Conservation (phyloP, 768 basidiomycete genomes). For the Kwoniella sp. region DNA sequence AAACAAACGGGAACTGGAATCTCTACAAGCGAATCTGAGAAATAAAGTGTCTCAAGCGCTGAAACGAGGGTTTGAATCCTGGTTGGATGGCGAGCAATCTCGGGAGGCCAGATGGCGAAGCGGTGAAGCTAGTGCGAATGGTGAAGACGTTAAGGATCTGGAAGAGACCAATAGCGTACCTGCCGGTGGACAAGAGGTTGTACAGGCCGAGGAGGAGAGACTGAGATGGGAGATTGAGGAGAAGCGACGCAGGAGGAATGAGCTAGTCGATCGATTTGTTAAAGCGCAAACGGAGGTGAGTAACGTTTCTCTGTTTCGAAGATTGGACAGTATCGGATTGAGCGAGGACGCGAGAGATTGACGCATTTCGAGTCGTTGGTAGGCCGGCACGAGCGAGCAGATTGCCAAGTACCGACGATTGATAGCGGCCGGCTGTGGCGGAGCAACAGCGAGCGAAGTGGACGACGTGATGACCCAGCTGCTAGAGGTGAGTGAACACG, state of each 20-base stretch:
- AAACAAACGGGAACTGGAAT: conserved; percentile 52
- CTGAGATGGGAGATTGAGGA: conserved; percentile 69
- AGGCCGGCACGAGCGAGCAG: conserved; percentile 79
- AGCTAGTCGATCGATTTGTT: conserved; percentile 74
- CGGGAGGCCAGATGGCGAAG: conserved; percentile 71
- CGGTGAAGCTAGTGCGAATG: conserved; percentile 58
- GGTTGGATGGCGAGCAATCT: conserved; percentile 80
- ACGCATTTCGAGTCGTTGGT: not conserved
- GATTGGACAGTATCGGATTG: not conserved
- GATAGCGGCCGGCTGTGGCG: conserved; percentile 87
- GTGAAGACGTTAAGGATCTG: conserved; percentile 38
- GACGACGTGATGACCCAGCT: conserved; percentile 82
- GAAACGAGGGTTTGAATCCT: conserved; percentile 87
- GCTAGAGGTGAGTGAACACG: conserved; percentile 62
- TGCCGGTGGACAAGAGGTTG: conserved; percentile 57
- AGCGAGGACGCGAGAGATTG: conserved; percentile 1
- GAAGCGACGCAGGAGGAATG: conserved; percentile 69
- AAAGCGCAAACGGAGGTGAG: conserved; percentile 74
- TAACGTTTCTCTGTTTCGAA: no score
- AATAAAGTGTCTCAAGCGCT: conserved; percentile 80
- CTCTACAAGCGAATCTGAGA: conserved; percentile 68
- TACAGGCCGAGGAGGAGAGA: conserved; percentile 57
- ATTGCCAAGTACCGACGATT: conserved; percentile 87
- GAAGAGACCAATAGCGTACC: conserved; percentile 57
- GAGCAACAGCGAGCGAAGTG: conserved; percentile 78